Evolutionary conservation across 148 eudicot genomes (phyloP).

Genomic region (Spergularia bocconei): DNA sequence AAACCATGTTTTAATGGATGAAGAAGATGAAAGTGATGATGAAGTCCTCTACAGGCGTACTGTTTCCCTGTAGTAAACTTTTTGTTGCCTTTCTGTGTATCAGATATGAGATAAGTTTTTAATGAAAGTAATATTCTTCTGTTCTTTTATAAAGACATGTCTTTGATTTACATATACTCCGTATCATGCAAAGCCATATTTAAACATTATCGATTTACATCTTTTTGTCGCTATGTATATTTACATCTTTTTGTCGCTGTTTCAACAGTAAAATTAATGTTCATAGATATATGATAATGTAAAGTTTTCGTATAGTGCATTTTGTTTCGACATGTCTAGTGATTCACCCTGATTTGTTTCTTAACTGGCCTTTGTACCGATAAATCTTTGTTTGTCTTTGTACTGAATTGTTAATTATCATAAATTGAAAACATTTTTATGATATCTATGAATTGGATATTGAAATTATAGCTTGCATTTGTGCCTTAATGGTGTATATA

Average conservation of each 20-base stretch:
- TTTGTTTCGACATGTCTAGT: not conserved
- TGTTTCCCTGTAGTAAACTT: constrained; percentile 56
- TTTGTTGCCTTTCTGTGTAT: constrained; percentile 19
- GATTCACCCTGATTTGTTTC: not conserved
- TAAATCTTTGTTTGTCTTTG: not conserved
- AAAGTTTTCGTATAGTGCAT: not conserved
- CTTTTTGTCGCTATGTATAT: not conserved
- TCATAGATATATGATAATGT: not conserved
- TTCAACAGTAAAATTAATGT: not conserved
- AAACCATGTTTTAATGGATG: constrained; percentile 50
- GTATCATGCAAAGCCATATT: not conserved
- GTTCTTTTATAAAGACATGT: not conserved
- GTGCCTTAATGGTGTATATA: not conserved
- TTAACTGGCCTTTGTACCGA: not conserved
- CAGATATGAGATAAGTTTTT: constrained; percentile 12
- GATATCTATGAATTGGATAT: not conserved
- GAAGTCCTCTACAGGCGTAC: constrained; percentile 88
- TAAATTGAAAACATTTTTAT: too few relatives aligned
- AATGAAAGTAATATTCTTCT: constrained; percentile 7
- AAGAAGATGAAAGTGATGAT: constrained; percentile 87
- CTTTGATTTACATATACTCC: not conserved
- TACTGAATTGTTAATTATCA: not conserved
- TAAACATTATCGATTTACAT: not conserved
- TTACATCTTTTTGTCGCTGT: not conserved
- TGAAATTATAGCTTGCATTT: not conserved